Evolutionary conservation across 768 basidiomycete species (phyloP), one percentile per base, ranked within the genome.

Genomic region (Mycena kentingensis): DNA sequence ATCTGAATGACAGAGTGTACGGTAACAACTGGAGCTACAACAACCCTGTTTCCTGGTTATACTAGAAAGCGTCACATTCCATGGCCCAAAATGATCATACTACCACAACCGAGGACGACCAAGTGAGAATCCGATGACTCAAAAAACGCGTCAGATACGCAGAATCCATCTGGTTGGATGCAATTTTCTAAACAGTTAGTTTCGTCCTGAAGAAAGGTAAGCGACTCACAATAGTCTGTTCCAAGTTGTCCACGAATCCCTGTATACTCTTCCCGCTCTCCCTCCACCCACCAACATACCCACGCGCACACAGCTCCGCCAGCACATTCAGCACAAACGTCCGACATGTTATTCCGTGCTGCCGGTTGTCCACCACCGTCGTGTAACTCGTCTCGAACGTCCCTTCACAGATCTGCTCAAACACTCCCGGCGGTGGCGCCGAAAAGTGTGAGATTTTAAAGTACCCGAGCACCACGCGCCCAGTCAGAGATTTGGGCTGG

Each of bases 41-140:
- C 59, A 73, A 71, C 48, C 65, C 70, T 21, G 73, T 79, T 70
- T 80, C 81, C 24, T 81, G 80, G 79, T 62, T 74, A 15, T 68
- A 69, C 63, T 76, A 42, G 49, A 56, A 25, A 16, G 18, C 13
- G 27, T 32, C 11, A 12, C 10, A n/a, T 18, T 15, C 13, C 10
- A 31, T 32, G 7, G 26, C 16, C n/a, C 18, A 31, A 32, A 7
- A 71, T 61, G 21, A 22, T 55, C 42, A 60, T 46, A 60, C 42
- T 26, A 60, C 58, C 54, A 52, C 37, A 3, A 60, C 54, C 10
- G 27, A 36, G 19, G 41, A 46, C 4, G 55, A 45, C 27, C 43
- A 60, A 0, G 51, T 60, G n/a, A 59, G 41, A 15, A 49, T 49
- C 26, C 54, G 48, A 16, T 55, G 19, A 43, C 44, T 31, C 26